phyloP scores from a whole-genome alignment of 1,284 basidiomycete species.

The Polyporus tsugae region DNA sequence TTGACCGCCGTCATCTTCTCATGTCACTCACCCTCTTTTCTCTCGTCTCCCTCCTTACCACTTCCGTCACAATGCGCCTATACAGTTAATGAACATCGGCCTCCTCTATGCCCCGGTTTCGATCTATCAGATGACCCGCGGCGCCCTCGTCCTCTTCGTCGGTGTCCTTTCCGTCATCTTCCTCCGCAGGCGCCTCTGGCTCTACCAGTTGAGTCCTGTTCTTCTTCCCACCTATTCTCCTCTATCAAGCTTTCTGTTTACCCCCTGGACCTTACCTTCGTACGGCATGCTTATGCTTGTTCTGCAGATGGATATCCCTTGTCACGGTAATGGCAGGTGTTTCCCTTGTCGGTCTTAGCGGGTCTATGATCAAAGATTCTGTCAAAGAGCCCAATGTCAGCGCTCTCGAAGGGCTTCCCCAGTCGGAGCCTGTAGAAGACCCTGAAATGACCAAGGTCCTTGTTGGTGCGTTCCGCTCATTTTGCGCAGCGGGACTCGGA shows the following conservation, averaged over 20 bases:
- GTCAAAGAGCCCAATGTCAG: slow-evolving; percentile 53
- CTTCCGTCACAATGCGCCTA: slow-evolving; percentile 33
- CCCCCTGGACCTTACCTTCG: slow-evolving; percentile 4
- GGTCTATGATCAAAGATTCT: slow-evolving; percentile 84
- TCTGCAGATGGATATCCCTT: slow-evolving; percentile 86
- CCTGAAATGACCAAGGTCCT: slow-evolving; percentile 72
- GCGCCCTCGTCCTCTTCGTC: slow-evolving; percentile 97
- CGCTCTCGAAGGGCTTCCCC: slow-evolving; percentile 32
- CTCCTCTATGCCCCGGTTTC: slow-evolving; percentile 96
- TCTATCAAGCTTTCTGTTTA: slow-evolving; percentile 18
- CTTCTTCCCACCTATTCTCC: slow-evolving; percentile 28
- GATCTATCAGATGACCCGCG: slow-evolving; percentile 98
- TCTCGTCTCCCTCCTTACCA: slow-evolving; percentile 22
- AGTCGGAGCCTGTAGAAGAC: slow-evolving; percentile 55
- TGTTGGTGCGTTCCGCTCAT: slow-evolving; percentile 54
- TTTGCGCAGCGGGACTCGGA: slow-evolving; percentile 19
- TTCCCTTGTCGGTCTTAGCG: slow-evolving; percentile 90
- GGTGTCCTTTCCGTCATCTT: slow-evolving; percentile 94
- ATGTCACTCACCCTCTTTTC: slow-evolving; percentile 23
- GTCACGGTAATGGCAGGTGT: slow-evolving; percentile 93
- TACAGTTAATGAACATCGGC: slow-evolving; percentile 92
- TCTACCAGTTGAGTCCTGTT: slow-evolving; percentile 70
- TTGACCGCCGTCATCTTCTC: slow-evolving; percentile 20
- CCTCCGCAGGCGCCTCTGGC: slow-evolving; percentile 81
- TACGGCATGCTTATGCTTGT: slow-evolving; percentile 26